A percentile compares a stretch with the other conserved stretches of the same genome.
These are phyloP conservation scores for Tolypocladium guangdongense DNA, from an alignment of 2,329 filamentous ascomycete species.

Conservation along the genomic window DNA sequence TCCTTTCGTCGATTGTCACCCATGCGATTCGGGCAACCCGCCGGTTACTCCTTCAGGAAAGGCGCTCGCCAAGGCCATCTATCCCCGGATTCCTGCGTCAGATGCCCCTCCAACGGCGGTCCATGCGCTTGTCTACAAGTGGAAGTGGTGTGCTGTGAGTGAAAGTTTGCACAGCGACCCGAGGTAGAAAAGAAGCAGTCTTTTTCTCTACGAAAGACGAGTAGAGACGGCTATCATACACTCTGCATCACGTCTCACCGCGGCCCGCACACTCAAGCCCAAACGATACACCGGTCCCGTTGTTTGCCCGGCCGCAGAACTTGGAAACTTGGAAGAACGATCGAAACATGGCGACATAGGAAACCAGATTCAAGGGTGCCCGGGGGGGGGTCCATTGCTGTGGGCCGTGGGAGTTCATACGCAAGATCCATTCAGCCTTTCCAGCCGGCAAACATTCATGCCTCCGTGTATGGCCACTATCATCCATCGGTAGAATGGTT, in stretches of 20 bases:
- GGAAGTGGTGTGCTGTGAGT: constrained; percentile 1
- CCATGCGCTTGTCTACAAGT: constrained; percentile 1
- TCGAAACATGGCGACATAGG: background rate
- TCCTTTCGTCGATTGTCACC: background rate
- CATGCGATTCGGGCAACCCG: background rate
- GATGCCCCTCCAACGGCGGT: background rate
- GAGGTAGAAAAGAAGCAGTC: background rate
- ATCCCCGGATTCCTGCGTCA: constrained; percentile 1
- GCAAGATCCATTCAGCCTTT: constrained; percentile 5
- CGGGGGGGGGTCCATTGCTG: background rate
- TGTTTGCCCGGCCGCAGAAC: background rate
- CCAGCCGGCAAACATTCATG: constrained; percentile 5
- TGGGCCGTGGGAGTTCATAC: background rate
- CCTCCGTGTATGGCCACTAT: constrained; percentile 8
- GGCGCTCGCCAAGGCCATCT: constrained; percentile 3
- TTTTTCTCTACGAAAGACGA: background rate
- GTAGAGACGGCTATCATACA: background rate
- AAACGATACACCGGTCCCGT: background rate
- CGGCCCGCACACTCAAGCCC: background rate
- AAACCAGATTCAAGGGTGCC: background rate
- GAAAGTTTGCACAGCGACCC: too few species aligned
- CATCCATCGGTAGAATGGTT: constrained; percentile 1
- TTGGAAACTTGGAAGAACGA: background rate
- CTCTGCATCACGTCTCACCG: background rate
- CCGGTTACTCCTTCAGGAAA: constrained; percentile 1